Evolutionary conservation across 106 monocot genomes (phyloP), one percentile per base, ranked within the genome.

Genomic region (Apostasia ramifera): DNA sequence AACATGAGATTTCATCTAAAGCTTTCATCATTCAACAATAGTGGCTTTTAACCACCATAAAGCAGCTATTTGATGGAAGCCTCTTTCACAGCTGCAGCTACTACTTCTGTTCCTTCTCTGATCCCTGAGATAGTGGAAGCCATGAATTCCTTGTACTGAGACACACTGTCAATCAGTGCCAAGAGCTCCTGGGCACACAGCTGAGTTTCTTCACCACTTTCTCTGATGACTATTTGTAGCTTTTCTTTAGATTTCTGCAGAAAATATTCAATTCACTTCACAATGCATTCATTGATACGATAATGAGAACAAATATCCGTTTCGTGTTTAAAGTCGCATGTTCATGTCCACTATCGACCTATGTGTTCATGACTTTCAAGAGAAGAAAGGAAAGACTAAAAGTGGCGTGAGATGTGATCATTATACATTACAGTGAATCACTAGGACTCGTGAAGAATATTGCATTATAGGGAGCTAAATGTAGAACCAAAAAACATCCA

Each of bases 121-220:
- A 84, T 79, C 44, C 50, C 62, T 47, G 68, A 44, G 10, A 76
- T 66, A 37, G 65, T 67, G 1, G 82, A 82, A 40, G 82, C 86
- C 73, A 83, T 84, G 62, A 67, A 77, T 63, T 97, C 89, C 62
- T 88, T 95, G 63, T 82, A 83, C 12, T 80, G 65, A 0, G 89
- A 71, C 5, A 87, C 76, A 11, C 70, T 38, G 74, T 97, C 89
- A 38, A 97, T 81, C 37, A 85, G 41, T 15, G 77, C 41, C 64
- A 86, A 70, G 53, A 92, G 74, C 44, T 84, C 84, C 38, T 54
- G 59, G 4, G 86, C 88, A 68, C 79, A 85, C 61, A 71, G 3
- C 71, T 89, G 82, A 1, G 74, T 83, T 74, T 86, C 84, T 71
- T 84, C 86, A 13, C 83, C 77, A 38, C 66, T 71, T 53, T 76